phyloP scores from a whole-genome alignment of 768 basidiomycete species.

The Tulasnella sp. region DNA sequence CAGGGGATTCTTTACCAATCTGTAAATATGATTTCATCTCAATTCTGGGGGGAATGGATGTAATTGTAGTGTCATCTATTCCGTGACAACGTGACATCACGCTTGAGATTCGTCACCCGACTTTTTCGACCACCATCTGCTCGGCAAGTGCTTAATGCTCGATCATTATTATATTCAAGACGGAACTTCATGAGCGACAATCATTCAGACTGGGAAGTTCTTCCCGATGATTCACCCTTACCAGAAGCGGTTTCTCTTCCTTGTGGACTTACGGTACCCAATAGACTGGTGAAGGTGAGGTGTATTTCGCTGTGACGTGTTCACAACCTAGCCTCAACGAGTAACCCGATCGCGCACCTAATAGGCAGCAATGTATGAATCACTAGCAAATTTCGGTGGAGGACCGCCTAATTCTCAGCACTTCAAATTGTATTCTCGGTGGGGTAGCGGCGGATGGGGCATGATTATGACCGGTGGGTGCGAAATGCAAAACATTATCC shows the following conservation, averaged over 20 bases:
- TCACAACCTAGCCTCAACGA: not conserved
- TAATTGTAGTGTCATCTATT: not conserved
- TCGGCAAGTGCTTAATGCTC: not conserved
- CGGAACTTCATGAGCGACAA: not conserved
- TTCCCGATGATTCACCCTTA: not conserved
- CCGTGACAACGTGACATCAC: not conserved
- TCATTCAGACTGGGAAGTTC: not conserved
- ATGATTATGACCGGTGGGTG: slow-evolving; percentile 73
- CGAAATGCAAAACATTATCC: not conserved
- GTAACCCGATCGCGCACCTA: not conserved
- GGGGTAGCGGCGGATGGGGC: slow-evolving; percentile 78
- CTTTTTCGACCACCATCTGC: not conserved
- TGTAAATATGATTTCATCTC: not conserved
- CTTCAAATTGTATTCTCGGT: slow-evolving; percentile 62
- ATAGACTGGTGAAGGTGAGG: slow-evolving; percentile 50
- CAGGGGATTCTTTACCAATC: slow-evolving; percentile 44
- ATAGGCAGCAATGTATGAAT: slow-evolving; percentile 90
- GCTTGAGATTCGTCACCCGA: not conserved
- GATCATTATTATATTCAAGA: not conserved
- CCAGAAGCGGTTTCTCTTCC: slow-evolving; percentile 20
- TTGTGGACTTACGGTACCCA: slow-evolving; percentile 36
- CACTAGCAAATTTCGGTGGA: slow-evolving; percentile 60
- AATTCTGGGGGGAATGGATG: not conserved
- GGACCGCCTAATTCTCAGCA: slow-evolving; percentile 70
- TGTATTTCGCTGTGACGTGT: not conserved